Base-by-base conservation (phyloP, 2,329 filamentous ascomycete species). In the Verticillium zaregamsianum region DNA sequence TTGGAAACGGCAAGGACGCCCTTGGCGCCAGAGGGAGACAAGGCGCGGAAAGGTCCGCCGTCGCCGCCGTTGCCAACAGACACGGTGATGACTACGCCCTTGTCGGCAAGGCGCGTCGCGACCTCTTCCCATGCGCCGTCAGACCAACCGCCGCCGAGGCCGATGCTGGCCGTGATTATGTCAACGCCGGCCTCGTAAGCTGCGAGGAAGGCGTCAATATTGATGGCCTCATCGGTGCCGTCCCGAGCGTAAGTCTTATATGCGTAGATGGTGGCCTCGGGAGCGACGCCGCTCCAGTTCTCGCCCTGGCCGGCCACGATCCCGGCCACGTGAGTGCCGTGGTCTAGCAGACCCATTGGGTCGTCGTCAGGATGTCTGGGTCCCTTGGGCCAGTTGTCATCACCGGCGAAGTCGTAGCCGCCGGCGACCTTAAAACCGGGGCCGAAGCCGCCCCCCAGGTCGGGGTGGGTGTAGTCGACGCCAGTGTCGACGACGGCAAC, bases 51-150 rank as follows among this genome's bases (percentile, higher is more conserved):
- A 0, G 82, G 75, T 0, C 82, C 82, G 15, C 71, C 68, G 23
- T 71, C 70, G 31, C 82, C 82, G 35, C 79, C 75, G 59, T 86
- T 86, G 20, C 82, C 82, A 6, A 79, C 81, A 1, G 82, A 78
- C 32, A 83, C 77, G 17, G 79, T 77, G 33, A 83, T 75, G 12
- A 82, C 77, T 1, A 84, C 72, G 20, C 82, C 82, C 31, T 76
- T 69, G 17, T 78, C 57, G 15, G 40, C 57, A 33, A 59, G 57
- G 28, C 57, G 57, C 1, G 57, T 49, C 20, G 57, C 57, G 11
- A 59, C 39, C 28, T 37, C 57, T 12, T 25, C 39, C 57, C 45
- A 49, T 7, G 40, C 37, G n/a, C 40, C 40, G 37, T 59, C 28
- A 15, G 31, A 32, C 39, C 45, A 59, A 15, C 57, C 39, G 45